Conservation (phyloP, 1,284 basidiomycete species). For the Crepidotus sp. region DNA sequence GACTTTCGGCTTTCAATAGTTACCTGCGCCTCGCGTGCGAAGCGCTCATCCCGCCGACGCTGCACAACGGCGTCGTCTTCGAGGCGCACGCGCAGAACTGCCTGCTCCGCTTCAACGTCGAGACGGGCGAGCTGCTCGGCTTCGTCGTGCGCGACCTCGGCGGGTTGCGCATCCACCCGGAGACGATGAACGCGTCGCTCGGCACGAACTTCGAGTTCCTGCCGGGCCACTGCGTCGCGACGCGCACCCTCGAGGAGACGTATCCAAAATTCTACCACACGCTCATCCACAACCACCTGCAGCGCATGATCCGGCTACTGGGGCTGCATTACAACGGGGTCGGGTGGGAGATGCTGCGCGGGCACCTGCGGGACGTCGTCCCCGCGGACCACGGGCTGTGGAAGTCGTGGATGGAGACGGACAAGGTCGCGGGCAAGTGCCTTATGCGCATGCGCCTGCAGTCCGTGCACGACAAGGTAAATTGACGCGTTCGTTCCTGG, state of each 20-base stretch:
- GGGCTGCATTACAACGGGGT: slow-evolving; percentile 38
- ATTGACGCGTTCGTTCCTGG: slow-evolving; percentile 15
- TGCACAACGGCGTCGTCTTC: slow-evolving; percentile 44
- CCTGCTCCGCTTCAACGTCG: slow-evolving; percentile 35
- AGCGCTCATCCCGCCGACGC: slow-evolving; percentile 38
- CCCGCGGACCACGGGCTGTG: slow-evolving; percentile 35
- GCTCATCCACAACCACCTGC: slow-evolving; percentile 45
- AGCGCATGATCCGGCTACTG: slow-evolving; percentile 41
- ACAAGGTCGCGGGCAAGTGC: slow-evolving; percentile 40
- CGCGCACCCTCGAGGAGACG: slow-evolving; percentile 34
- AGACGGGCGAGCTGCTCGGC: slow-evolving; percentile 32
- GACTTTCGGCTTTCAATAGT: slow-evolving; percentile 21
- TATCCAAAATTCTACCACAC: slow-evolving; percentile 48
- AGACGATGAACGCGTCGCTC: slow-evolving; percentile 35
- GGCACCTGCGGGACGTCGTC: slow-evolving; percentile 33
- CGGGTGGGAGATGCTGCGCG: slow-evolving; percentile 39
- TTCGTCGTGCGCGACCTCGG: slow-evolving; percentile 46
- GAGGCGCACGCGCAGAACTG: slow-evolving; percentile 50
- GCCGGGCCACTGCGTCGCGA: slow-evolving; percentile 39
- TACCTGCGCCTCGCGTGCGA: slow-evolving; percentile 40
- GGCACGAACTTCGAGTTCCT: slow-evolving; percentile 40
- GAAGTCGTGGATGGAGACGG: slow-evolving; percentile 36
- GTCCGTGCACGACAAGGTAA: slow-evolving; percentile 42
- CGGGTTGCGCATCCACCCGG: slow-evolving; percentile 41
- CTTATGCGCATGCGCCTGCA: slow-evolving; percentile 45